Percentiles rank a stretch among this genome's conserved stretches.
These are phyloP conservation scores for Exidia glandulosa DNA, from an alignment of 768 basidiomycete genomes.

Conservation along the genomic window DNA sequence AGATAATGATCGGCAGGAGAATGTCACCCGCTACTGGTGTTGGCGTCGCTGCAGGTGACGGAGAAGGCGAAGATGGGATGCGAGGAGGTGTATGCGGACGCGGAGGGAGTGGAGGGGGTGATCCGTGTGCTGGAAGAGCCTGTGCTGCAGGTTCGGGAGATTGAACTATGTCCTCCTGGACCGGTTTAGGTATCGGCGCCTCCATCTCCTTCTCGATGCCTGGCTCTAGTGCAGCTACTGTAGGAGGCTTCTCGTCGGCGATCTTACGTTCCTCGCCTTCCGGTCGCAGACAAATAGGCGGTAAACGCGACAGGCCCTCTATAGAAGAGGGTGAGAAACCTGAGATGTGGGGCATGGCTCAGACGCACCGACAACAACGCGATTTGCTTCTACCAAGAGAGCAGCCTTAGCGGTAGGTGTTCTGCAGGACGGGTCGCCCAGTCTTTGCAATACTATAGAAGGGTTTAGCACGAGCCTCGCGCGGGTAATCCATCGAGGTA, in stretches of 20 bases:
- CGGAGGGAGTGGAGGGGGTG: neutral
- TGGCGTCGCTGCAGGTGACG: no score
- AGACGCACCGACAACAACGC: conserved; percentile 63
- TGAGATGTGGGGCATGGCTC: neutral
- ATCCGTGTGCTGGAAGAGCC: neutral
- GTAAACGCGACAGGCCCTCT: conserved; percentile 69
- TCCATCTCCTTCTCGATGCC: neutral
- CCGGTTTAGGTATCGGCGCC: neutral
- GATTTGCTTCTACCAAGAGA: conserved; percentile 74
- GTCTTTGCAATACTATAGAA: conserved; percentile 37
- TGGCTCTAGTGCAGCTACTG: conserved; percentile 3
- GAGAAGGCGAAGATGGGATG: neutral
- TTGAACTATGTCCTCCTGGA: neutral
- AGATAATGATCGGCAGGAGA: conserved; percentile 87
- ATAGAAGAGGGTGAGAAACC: neutral
- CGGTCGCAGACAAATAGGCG: conserved; percentile 62
- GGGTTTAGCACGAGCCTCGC: conserved; percentile 8
- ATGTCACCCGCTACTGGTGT: conserved; percentile 73
- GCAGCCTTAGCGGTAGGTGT: conserved; percentile 72
- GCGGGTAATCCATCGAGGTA: neutral
- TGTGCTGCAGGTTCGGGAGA: neutral
- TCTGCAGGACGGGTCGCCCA: conserved; percentile 34
- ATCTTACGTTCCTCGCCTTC: conserved; percentile 35
- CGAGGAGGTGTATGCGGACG: conserved; percentile 2
- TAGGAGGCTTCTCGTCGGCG: conserved; percentile 21